These are phyloP conservation scores for Populus hybrid DNA, from an alignment of 441 rosid genomes.

Conservation along the genomic window DNA sequence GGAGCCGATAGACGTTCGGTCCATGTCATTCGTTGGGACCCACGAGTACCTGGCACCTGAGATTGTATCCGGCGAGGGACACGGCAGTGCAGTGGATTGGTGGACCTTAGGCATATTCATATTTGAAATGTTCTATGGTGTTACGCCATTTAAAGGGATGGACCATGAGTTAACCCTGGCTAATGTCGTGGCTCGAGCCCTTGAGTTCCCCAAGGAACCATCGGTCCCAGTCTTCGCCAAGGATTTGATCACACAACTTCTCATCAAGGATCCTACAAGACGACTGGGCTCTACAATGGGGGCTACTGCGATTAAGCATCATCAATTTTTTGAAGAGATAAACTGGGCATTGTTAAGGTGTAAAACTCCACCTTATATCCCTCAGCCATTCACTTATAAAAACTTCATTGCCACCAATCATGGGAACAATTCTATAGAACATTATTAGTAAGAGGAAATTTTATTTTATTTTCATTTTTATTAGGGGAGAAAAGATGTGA, in stretches of 20 bases:
- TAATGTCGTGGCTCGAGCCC: conserved; percentile 81
- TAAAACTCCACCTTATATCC: conserved; percentile 65
- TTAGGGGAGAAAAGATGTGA: neutral
- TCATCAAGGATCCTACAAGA: conserved; percentile 62
- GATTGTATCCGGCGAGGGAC: conserved; percentile 87
- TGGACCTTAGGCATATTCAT: conserved; percentile 89
- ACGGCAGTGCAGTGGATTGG: conserved; percentile 92
- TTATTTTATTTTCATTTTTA: neutral
- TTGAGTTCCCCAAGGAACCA: conserved; percentile 81
- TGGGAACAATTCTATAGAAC: neutral
- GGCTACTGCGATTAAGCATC: conserved; percentile 71
- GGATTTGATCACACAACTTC: conserved; percentile 63
- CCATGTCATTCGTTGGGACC: conserved; percentile 93
- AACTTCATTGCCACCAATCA: neutral
- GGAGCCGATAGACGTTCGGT: conserved; percentile 73
- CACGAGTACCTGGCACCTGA: conserved; percentile 92
- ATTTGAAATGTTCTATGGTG: conserved; percentile 75
- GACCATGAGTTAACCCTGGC: conserved; percentile 85
- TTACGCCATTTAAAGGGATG: conserved; percentile 74
- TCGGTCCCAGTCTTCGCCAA: conserved; percentile 50
- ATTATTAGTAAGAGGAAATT: neutral
- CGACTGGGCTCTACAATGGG: conserved; percentile 75
- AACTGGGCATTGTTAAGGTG: conserved; percentile 92
- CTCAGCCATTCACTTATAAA: conserved; percentile 24
- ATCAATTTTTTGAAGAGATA: conserved; percentile 69